Evolutionary conservation across 768 basidiomycete species (phyloP), one percentile per base, ranked within the genome.

Genomic region (Hemileccinum impolitum): DNA sequence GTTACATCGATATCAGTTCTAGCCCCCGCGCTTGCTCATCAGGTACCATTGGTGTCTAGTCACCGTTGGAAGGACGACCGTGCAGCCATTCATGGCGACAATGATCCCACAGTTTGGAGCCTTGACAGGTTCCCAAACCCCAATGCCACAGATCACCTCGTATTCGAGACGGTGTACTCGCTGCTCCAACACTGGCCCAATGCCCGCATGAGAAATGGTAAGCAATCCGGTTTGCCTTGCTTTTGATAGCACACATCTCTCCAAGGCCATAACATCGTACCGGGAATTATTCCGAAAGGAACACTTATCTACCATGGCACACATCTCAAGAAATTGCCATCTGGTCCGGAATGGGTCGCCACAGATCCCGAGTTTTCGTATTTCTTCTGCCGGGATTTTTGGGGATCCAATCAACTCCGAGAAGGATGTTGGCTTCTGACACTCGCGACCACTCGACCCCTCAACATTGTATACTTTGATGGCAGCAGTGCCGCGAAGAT

Each of bases 111-210:
- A 3, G 39, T 31, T 15, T 67, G 66, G 64, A 48, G 48, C 44
- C 48, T 66, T 14, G 46, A 54, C n/a, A 30, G 41, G 21, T 34
- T 50, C 2, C 66, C 66, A 2, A 45, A 57, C 39, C 54, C 57
- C 18, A 65, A 70, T 38, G 57, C 59, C 14, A 71, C 71, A 3
- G 53, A 57, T 18, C 60, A 70, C 45, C 53, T 72, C 38, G 55
- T 73, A n/a, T 73, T 73, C 39, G 63, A 47, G 31, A 47, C 46
- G 2, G 39, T 26, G 13, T 31, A 47, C 17, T 47, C 46, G 14
- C 31, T 47, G 6, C 59, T 74, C 8, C 72, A 74, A 38, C 63
- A 67, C 31, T 74, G 69, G 69, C 61, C 71, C 2, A 73, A 72
- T 44, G 71, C 69, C 2, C 59, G 66, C 9, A 66, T 63, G 38